Evolutionary conservation across 176 grass and related monocot genomes (phyloP).

Genomic region (Olyra latifolia): DNA sequence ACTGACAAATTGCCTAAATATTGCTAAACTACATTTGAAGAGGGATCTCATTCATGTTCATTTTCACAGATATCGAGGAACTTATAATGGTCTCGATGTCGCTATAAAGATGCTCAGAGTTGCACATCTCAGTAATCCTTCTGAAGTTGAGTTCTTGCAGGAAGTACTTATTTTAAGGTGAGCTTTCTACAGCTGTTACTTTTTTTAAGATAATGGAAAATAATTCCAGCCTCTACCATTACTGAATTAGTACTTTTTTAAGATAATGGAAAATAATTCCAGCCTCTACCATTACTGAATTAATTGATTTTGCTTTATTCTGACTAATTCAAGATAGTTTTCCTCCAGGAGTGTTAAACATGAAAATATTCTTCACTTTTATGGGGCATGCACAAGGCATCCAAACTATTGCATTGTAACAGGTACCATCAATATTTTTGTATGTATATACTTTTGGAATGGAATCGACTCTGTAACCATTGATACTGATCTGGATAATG

Average conservation of each 20-base stretch:
- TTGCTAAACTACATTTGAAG: neutral
- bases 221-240: no score
- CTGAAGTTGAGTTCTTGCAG: slow-evolving; percentile 74
- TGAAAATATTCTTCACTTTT: slow-evolving; percentile 74
- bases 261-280: no score
- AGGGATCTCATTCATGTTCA: slow-evolving; percentile 4
- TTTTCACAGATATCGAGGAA: slow-evolving; percentile 67
- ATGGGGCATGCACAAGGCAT: slow-evolving; percentile 70
- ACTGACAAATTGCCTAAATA: neutral
- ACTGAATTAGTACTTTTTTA: no score
- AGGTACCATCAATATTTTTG: slow-evolving; percentile 44
- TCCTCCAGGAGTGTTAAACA: slow-evolving; percentile 70
- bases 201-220: no score
- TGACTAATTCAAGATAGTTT: slow-evolving; percentile 28
- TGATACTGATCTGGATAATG: slow-evolving; percentile 7
- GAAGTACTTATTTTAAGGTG: slow-evolving; percentile 94
- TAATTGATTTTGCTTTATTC: neutral
- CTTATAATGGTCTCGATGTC: slow-evolving; percentile 64
- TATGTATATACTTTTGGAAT: neutral
- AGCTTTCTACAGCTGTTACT: slow-evolving; percentile 31
- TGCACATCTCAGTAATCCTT: slow-evolving; percentile 48
- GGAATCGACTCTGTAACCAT: neutral
- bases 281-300: slow-evolving; percentile 7
- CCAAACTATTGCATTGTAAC: slow-evolving; percentile 70
- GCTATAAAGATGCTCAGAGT: slow-evolving; percentile 82